phyloP scores from a whole-genome alignment of 768 basidiomycete genomes.

The Boletus tomentosulus region DNA sequence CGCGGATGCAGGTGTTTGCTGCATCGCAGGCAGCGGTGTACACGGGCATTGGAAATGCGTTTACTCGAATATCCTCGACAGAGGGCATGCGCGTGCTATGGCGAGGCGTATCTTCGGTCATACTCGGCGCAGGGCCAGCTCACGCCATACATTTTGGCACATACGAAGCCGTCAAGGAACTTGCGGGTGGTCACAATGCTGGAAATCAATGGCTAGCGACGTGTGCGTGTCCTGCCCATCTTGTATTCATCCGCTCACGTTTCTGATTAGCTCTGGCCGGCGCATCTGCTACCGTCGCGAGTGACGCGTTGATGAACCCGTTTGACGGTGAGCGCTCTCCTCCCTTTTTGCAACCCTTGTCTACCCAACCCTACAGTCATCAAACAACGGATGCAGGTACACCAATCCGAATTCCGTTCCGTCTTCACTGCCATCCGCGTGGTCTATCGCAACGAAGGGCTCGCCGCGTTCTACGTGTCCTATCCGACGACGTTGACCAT shows the following conservation, averaged over 20 bases:
- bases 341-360: not conserved
- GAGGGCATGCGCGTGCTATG: constrained; percentile 90
- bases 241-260: constrained; percentile 9
- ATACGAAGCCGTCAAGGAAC: constrained; percentile 91
- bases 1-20: constrained; percentile 97
- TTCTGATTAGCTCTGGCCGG: constrained; percentile 74
- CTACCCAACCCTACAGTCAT: constrained; percentile 59
- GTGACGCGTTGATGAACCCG: constrained; percentile 98
- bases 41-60: constrained; percentile 86
- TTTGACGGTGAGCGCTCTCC: constrained; percentile 77
- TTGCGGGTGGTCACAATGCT: constrained; percentile 75
- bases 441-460: constrained; percentile 82
- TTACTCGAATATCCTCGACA: constrained; percentile 87
- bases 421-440: constrained; percentile 81
- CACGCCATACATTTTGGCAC: constrained; percentile 98
- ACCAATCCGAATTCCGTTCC: constrained; percentile 86
- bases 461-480: constrained; percentile 93
- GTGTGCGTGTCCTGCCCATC: constrained; percentile 50
- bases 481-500: constrained; percentile 98
- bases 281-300: constrained; percentile 89
- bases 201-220: constrained; percentile 86
- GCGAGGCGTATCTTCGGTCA: constrained; percentile 95
- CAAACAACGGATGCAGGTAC: constrained; percentile 99
- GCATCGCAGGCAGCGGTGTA: constrained; percentile 83
- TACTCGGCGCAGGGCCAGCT: constrained; percentile 94